Conservation (phyloP, 208 protist species). For the Phytomonas serpens region DNA sequence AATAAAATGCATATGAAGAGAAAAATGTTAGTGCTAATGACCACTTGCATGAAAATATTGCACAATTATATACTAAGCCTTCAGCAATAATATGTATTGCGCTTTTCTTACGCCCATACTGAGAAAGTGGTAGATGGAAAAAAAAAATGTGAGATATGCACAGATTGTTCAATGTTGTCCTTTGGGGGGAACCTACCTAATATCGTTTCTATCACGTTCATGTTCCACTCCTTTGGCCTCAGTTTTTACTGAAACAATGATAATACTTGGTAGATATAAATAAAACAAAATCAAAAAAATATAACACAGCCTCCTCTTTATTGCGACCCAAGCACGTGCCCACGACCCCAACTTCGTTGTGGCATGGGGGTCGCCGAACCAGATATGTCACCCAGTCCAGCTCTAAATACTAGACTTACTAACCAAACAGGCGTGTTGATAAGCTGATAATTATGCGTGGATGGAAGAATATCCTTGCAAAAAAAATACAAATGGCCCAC, state of each 20-base stretch:
- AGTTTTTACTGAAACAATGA: not conserved
- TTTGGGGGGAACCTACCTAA: not conserved
- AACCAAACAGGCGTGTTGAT: conserved; percentile 58
- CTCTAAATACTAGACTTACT: not conserved
- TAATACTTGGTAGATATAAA: not conserved
- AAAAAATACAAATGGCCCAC: conserved; percentile 77
- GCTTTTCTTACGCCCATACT: not conserved
- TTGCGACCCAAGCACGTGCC: conserved; percentile 18
- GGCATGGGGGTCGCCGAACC: conserved; percentile 11
- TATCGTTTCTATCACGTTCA: not conserved
- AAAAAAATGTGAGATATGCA: not conserved
- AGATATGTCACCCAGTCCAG: conserved; percentile 21
- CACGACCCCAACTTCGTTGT: conserved; percentile 20
- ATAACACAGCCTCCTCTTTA: conserved; percentile 10
- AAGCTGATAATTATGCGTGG: conserved; percentile 39
- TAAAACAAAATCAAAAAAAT: not conserved
- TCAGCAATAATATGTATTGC: not conserved
- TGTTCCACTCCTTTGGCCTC: not conserved
- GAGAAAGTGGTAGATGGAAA: not conserved
- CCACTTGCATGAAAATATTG: not conserved
- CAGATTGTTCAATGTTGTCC: not conserved
- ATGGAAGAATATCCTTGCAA: conserved; percentile 59
- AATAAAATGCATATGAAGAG: not conserved
- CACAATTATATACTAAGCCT: conserved; percentile 3
- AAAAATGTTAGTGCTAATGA: conserved; percentile 10